Conservation (phyloP, 352 stramenopile species). For the Pythium phragmiticola region DNA sequence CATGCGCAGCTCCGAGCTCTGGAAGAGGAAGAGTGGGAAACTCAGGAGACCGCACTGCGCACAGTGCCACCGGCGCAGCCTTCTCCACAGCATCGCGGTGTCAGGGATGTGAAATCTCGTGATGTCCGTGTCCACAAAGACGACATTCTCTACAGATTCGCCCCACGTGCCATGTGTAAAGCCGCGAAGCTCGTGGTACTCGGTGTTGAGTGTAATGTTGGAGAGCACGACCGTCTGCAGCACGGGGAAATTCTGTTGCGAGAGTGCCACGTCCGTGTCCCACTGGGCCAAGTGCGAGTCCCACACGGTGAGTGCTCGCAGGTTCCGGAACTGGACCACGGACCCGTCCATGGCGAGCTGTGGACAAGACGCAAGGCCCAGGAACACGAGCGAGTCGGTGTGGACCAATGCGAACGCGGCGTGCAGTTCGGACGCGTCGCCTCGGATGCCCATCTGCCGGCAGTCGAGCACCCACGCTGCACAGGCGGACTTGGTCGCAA, state of each 20-base stretch:
- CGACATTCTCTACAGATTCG: not conserved
- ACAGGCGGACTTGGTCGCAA: slow-evolving; percentile 5
- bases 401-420: not conserved
- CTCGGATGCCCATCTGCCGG: slow-evolving; percentile 2
- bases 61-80: slow-evolving; percentile 1
- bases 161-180: not conserved
- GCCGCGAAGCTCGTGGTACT: not conserved
- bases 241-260: not conserved
- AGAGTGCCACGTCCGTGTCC: not conserved
- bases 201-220: not conserved
- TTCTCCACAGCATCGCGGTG: not conserved
- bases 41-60: not conserved
- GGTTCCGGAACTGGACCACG: not conserved
- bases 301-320: slow-evolving; percentile 5
- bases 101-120: not conserved
- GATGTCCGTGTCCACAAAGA: slow-evolving; percentile 7
- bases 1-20: not conserved
- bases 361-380: slow-evolving; percentile 3
- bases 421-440: slow-evolving; percentile 1
- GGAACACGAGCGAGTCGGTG: not conserved
- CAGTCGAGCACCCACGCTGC: slow-evolving; percentile 11
- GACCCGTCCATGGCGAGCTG: slow-evolving; percentile 4
- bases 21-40: slow-evolving; percentile 6
- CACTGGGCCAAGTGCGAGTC: not conserved
- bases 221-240: not conserved